Conservation (phyloP, 306 rosid species). For the Neltuma alba region DNA sequence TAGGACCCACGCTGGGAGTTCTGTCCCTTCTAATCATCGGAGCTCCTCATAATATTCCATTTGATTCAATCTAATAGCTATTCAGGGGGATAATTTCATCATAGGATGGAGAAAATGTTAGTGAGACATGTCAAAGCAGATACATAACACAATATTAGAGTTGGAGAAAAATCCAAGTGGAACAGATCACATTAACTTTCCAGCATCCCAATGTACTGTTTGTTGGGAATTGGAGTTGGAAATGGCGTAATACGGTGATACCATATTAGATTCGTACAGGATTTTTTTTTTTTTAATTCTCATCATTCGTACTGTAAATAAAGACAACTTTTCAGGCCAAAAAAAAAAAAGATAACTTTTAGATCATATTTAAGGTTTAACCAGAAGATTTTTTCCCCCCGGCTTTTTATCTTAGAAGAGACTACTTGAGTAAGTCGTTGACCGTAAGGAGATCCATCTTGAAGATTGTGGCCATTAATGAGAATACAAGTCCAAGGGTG, state of each 20-base stretch:
- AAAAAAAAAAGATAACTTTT: too few relatives aligned
- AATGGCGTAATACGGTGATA: not conserved
- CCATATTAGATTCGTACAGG: not conserved
- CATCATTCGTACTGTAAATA: not conserved
- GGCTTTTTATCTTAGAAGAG: not conserved
- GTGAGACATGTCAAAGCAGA: not conserved
- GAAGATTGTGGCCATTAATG: too few relatives aligned
- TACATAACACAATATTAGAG: not conserved
- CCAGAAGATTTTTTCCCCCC: too few relatives aligned
- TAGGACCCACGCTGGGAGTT: not conserved
- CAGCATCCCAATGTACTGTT: not conserved
- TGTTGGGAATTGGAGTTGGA: not conserved
- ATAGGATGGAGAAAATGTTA: constrained; percentile 33
- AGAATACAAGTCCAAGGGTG: too few relatives aligned
- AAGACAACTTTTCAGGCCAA: not conserved
- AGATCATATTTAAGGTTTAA: too few relatives aligned
- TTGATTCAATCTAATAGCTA: constrained; percentile 14
- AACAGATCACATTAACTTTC: not conserved
- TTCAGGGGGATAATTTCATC: constrained; percentile 14
- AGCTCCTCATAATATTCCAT: not conserved
- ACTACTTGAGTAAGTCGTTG: too few relatives aligned
- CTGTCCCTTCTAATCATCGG: not conserved
- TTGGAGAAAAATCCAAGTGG: not conserved
- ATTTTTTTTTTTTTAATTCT: too few relatives aligned
- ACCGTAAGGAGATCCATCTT: too few relatives aligned